Evolutionary conservation across 2,329 filamentous ascomycete species (phyloP).

Genomic region (Fusarium falciforme): DNA sequence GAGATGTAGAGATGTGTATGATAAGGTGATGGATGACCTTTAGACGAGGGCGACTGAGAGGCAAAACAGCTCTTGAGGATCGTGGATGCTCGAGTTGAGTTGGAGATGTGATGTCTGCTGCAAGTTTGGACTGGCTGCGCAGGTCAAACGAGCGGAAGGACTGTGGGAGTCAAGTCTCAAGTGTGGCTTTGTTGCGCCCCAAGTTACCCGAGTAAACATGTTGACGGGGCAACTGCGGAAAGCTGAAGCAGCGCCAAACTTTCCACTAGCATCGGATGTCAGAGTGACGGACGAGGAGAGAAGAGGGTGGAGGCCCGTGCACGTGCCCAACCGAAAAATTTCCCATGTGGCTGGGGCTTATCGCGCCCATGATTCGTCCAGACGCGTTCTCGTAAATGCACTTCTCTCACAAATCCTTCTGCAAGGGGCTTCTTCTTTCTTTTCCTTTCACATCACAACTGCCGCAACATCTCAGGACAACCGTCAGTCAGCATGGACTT

Average conservation of each 20-base stretch:
- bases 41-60: constrained; percentile 6
- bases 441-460: constrained; percentile 12
- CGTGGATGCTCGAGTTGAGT: constrained; percentile 14
- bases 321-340: constrained; percentile 36
- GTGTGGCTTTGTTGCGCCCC: constrained; percentile 42
- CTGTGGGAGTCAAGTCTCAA: constrained; percentile 40
- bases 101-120: constrained; percentile 26
- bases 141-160: constrained; percentile 29
- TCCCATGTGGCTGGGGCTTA: constrained; percentile 10
- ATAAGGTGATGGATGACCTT: background rate
- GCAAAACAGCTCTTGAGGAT: background rate
- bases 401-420: constrained; percentile 22
- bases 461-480: background rate
- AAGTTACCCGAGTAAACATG: constrained; percentile 47
- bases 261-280: constrained; percentile 9
- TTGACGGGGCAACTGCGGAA: constrained; percentile 50
- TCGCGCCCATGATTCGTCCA: constrained; percentile 21
- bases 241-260: constrained; percentile 8
- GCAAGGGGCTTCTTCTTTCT: constrained; percentile 10
- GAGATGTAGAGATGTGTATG: constrained; percentile 6
- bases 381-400: constrained; percentile 25
- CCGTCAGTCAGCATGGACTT: constrained; percentile 38
- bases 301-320: constrained; percentile 33
- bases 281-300: background rate
- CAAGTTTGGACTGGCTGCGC: constrained; percentile 29